A percentile compares a stretch with the other conserved stretches of the same genome.
These are phyloP conservation scores for Tolypocladium endophyticum DNA, from an alignment of 2,329 filamentous ascomycete genomes.

Conservation along the genomic window DNA sequence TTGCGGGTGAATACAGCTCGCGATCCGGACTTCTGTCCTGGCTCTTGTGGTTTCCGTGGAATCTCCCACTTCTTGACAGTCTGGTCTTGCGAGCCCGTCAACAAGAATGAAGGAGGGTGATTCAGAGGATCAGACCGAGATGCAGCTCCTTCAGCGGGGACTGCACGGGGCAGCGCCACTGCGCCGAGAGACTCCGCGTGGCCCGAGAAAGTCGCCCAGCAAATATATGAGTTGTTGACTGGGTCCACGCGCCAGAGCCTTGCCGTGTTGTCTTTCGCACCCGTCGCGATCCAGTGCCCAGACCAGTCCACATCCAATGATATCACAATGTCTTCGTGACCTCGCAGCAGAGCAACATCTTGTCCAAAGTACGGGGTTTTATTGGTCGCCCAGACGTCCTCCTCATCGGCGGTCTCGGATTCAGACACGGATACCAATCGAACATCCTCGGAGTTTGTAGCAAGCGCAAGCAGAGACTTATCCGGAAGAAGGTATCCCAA, in stretches of 20 bases:
- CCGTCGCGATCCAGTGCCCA: constrained; percentile 90
- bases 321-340: constrained; percentile 93
- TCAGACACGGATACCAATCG: constrained; percentile 66
- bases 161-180: constrained; percentile 65
- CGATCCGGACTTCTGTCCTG: constrained; percentile 39
- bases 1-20: constrained; percentile 78
- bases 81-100: constrained; percentile 91
- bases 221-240: constrained; percentile 62
- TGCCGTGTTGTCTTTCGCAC: constrained; percentile 93
- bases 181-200: constrained; percentile 92
- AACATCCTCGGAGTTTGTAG: constrained; percentile 91
- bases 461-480: constrained; percentile 73
- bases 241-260: constrained; percentile 82
- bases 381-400: constrained; percentile 10
- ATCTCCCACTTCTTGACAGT: constrained; percentile 94
- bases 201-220: constrained; percentile 73
- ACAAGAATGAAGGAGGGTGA: constrained; percentile 70
- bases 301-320: constrained; percentile 94
- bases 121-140: constrained; percentile 64
- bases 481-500: constrained; percentile 76
- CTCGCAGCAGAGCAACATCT: constrained; percentile 75
- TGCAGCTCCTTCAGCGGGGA: constrained; percentile 57
- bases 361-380: constrained; percentile 67
- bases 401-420: constrained; percentile 12
- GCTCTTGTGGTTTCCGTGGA: constrained; percentile 38